Conservation (phyloP, 192 early-diverging fungal genomes). For the Entrophospora sp. region DNA sequence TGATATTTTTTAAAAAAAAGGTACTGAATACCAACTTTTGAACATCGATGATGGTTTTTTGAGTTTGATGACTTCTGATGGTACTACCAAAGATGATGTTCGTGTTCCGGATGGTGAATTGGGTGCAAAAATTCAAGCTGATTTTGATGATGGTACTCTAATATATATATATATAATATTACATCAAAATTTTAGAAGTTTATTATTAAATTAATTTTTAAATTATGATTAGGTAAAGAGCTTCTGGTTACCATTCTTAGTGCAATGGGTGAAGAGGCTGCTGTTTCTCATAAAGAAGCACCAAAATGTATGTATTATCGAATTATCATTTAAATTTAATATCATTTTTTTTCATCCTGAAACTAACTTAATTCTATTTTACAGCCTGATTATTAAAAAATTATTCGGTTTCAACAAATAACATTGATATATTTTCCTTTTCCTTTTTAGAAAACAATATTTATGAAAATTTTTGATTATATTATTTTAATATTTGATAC, state of each 20-base stretch:
- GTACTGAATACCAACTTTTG: conserved; percentile 69
- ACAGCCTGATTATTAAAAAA: no score
- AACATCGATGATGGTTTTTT: conserved; percentile 84
- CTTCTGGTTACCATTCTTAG: conserved; percentile 75
- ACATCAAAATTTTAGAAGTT: not conserved
- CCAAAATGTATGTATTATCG: conserved; percentile 35
- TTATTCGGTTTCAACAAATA: no score
- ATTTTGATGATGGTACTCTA: conserved; percentile 63
- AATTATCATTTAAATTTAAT: no score
- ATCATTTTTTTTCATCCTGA: no score
- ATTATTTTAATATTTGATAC: no score
- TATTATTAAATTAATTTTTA: not conserved
- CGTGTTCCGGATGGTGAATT: conserved; percentile 82
- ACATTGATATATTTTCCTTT: no score
- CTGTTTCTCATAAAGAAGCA: conserved; percentile 72
- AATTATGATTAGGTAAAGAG: conserved; percentile 50
- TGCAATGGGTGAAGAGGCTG: conserved; percentile 91
- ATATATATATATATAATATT: conserved; percentile 28
- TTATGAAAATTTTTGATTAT: no score
- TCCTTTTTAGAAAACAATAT: no score
- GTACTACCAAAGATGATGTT: conserved; percentile 92
- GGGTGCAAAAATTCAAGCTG: conserved; percentile 61
- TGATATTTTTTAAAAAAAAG: not conserved
- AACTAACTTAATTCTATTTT: no score
- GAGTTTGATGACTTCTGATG: conserved; percentile 70